Evolutionary conservation across 371 early-diverging fungal species (phyloP), one percentile per base, ranked within the genome.

Genomic region (Mortierella sp.): DNA sequence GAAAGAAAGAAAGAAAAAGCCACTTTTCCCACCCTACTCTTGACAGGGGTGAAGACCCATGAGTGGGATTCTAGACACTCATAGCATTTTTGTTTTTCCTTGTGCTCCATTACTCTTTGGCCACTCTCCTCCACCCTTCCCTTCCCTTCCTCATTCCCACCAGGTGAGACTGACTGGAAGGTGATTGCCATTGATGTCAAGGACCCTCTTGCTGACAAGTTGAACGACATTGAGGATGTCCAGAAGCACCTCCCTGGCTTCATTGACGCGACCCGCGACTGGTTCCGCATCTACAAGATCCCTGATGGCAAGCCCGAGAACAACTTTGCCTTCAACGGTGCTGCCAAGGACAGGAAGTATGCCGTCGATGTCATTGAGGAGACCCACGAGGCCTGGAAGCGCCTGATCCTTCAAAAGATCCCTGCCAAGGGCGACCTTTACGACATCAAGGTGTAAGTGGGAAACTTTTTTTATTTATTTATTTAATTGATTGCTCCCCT

Each of bases 251-350:
- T 93, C 65, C 99, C 99, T 5, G 98, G 97, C 12, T 88, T 99
- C 15, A 80, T 99, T 21, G 90, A 93, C 57, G 95, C 95, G 53
- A 96, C 98, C 29, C 90, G 91, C 77, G 94, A 96, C 75, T 99
- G 99, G 98, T 98, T 99, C 92, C 93, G 94, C 72, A 90, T 96
- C 80, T 99, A 99, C 91, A 99, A 99, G 89, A 93, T 99, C 80
- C 98, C 99, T 23, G 98, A 99, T 87, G 97, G 98, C 57, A 98
- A 98, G 87, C 95, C 95, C 58, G 95, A 93, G 83, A 99, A 99
- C 88, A 83, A 90, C 80, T 99, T 99, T 88, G 99, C 98, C 45
- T 96, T 98, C 81, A 82, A 87, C 77, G 99, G 97, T 68, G 85
- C 93, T 80, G 93, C 92, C 75, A 90, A 91, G 81, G 85, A 92